Base-by-base conservation (phyloP, 2,329 filamentous ascomycete species). In the Zymoseptoria pseudotritici region DNA sequence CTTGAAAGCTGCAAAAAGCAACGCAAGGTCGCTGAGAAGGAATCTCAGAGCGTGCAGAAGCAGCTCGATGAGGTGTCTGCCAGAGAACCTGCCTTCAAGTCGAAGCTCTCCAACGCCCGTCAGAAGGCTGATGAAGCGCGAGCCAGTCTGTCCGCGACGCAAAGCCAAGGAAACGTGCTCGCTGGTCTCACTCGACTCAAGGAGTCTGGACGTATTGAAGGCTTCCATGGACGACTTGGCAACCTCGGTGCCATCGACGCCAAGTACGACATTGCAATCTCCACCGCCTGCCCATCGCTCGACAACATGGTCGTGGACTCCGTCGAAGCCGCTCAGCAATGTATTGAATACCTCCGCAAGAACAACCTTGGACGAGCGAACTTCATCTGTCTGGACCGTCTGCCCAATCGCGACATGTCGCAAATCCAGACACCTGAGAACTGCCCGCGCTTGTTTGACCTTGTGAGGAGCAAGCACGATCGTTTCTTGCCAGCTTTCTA, bases 251-350 rank as follows among this genome's bases (percentile, higher is more conserved):
- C 90, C 0, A 99, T 99, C 66, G 92, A 99, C 69, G 83, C 90
- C 72, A 90, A 90, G 75, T 99, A 96, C 74, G 94, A 99, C 70
- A 86, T 99, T 51, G 94, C 94, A n/a, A 96, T 99, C 62, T 99
- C 95, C 0, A 99, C 94, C 0, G 95, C 94, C 10, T 97, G 94
- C 67, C 87, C 90, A 53, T 83, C 89, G 2, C 83, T 99, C 9
- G 91, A 99, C 75, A 96, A 97, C 71, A 92, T 99, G 75, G 93
- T 99, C 9, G 96, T 96, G 0, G 94, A 97, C 69, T 92, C 90
- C 0, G 93, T 97, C 13, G 94, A 97, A 69, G 90, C 91, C 60
- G 94, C 92, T 65, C 94, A 99, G 75, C 92, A 97, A 73, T 99
- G 95, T 74, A 97, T 99, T 64, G 94, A 97, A 71, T 94, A 99